Evolutionary conservation across 1,139 yeast genomes (phyloP).

Genomic region (Yarrowia galli): DNA sequence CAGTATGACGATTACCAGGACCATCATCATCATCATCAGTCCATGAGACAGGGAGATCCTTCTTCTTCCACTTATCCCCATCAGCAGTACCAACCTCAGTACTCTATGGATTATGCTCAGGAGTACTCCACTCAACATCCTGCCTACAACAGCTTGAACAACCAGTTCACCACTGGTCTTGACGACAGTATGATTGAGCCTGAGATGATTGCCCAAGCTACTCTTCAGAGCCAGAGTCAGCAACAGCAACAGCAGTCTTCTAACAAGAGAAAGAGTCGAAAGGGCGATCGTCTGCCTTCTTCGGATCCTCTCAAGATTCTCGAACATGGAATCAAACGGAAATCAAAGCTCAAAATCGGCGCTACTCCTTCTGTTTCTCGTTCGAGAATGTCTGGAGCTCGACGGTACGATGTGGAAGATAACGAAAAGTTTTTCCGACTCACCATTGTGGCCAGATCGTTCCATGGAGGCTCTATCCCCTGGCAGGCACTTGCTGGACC

Average conservation of each 20-base stretch:
- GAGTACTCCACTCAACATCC: conserved; percentile 35
- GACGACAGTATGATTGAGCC: conserved; percentile 31
- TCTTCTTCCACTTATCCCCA: conserved; percentile 12
- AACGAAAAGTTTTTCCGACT: conserved; percentile 61
- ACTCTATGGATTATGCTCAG: conserved; percentile 35
- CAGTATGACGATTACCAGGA: background rate
- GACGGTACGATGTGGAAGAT: conserved; percentile 48
- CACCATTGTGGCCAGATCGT: conserved; percentile 68
- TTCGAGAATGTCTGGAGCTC: conserved; percentile 25
- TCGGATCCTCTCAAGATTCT: conserved; percentile 18
- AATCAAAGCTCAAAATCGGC: conserved; percentile 21
- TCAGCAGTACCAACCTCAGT: conserved; percentile 34
- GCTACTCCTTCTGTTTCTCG: conserved; percentile 22
- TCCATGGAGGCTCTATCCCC: conserved; percentile 50
- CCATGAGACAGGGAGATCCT: background rate
- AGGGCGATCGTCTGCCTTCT: conserved; percentile 11
- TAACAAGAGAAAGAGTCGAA: background rate
- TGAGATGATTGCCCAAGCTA: conserved; percentile 22
- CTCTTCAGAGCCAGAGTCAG: conserved; percentile 1
- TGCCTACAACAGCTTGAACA: conserved; percentile 4
- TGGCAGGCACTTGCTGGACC: conserved; percentile 55
- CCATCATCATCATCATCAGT: background rate
- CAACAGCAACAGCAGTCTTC: no score
- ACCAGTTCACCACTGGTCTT: conserved; percentile 28
- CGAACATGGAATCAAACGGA: conserved; percentile 23